Evolutionary conservation across 345 rosid genomes (phyloP).

Genomic region (Rhodamnia argentea): DNA sequence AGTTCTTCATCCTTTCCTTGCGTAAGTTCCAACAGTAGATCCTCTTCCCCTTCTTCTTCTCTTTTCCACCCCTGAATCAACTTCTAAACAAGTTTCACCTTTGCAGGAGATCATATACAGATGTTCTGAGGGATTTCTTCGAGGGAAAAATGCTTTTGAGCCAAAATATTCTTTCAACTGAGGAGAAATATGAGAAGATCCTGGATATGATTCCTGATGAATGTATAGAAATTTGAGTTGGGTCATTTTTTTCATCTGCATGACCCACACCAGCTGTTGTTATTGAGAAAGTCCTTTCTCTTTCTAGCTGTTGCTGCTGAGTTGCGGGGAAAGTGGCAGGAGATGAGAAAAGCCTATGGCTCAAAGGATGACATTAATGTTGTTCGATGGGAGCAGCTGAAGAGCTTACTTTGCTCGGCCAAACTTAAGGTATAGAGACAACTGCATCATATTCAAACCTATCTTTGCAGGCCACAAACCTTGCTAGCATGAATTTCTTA

Average conservation of each 20-base stretch:
- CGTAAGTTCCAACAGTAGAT: slow-evolving; percentile 32
- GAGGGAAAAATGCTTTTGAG: slow-evolving; percentile 58
- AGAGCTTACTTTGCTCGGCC: slow-evolving; percentile 53
- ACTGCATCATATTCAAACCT: not conserved
- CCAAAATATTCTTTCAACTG: slow-evolving; percentile 54
- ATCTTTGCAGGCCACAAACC: not conserved
- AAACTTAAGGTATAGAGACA: slow-evolving; percentile 48
- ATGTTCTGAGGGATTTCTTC: slow-evolving; percentile 58
- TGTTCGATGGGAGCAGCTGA: slow-evolving; percentile 80
- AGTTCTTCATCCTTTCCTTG: slow-evolving; percentile 86
- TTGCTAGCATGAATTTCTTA: not conserved
- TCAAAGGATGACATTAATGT: slow-evolving; percentile 60
- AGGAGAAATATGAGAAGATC: slow-evolving; percentile 81
- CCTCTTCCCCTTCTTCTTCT: not conserved
- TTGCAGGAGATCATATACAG: slow-evolving; percentile 79
- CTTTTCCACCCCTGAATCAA: not conserved
- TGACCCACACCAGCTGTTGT: not conserved
- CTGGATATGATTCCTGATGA: slow-evolving; percentile 80
- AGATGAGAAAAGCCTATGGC: slow-evolving; percentile 33
- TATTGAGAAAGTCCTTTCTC: slow-evolving; percentile 3
- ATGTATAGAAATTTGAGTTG: slow-evolving; percentile 25
- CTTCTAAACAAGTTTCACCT: not conserved
- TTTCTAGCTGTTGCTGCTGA: slow-evolving; percentile 64
- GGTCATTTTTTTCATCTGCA: not conserved
- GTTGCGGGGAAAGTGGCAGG: slow-evolving; percentile 81